Conservation (phyloP, 129 eudicot species). For the Saposhnikovia divaricata region DNA sequence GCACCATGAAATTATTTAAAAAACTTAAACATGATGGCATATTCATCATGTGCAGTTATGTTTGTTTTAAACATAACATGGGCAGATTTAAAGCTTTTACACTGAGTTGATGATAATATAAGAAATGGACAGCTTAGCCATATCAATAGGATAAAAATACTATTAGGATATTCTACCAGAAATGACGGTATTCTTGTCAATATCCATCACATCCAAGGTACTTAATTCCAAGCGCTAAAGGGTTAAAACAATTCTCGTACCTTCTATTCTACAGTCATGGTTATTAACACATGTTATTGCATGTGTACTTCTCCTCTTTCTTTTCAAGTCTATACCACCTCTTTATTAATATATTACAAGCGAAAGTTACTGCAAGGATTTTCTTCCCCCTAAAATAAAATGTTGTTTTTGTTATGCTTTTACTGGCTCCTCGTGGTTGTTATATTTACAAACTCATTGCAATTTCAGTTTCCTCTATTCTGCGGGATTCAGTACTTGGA, state of each 20-base stretch:
- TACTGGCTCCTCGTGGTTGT: neutral
- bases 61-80: neutral
- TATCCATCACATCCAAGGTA: neutral
- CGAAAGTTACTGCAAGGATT: neutral
- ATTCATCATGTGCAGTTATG: neutral
- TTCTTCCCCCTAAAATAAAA: neutral
- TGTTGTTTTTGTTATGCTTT: neutral
- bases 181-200: neutral
- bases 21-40: neutral
- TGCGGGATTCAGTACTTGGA: slow-evolving; percentile 64
- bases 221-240: neutral
- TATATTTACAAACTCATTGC: neutral
- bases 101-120: neutral
- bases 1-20: neutral
- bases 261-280: neutral
- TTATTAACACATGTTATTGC: too few relatives aligned
- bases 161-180: neutral
- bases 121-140: neutral
- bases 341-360: neutral
- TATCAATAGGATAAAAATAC: neutral
- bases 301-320: too few relatives aligned
- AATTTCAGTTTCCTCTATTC: slow-evolving; percentile 61
- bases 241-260: neutral
- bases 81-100: neutral
- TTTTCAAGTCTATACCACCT: too few relatives aligned